Conservation (phyloP, 257 asterid species). For the Solanum gandarillasii region DNA sequence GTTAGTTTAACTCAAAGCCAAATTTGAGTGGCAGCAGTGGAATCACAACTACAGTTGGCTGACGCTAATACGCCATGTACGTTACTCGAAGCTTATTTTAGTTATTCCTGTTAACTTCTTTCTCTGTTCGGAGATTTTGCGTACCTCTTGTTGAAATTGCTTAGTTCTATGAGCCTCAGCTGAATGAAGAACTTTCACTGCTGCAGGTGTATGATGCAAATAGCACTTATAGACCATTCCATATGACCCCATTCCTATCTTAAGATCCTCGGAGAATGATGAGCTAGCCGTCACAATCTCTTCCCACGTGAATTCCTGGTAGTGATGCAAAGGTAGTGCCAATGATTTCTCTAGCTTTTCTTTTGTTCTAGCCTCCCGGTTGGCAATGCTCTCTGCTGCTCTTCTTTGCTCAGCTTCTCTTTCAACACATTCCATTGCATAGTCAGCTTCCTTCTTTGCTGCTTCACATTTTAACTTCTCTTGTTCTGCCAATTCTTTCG, state of each 20-base stretch:
- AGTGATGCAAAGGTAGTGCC: slow-evolving; percentile 26
- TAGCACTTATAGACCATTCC: slow-evolving; percentile 81
- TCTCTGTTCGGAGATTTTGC: neutral
- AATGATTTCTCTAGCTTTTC: slow-evolving; percentile 54
- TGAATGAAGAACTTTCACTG: slow-evolving; percentile 69
- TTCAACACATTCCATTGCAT: slow-evolving; percentile 44
- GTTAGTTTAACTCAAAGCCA: neutral
- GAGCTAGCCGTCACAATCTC: slow-evolving; percentile 61
- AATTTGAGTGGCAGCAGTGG: neutral
- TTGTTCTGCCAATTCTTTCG: slow-evolving; percentile 45
- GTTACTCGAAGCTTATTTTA: neutral
- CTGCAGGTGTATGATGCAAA: slow-evolving; percentile 73
- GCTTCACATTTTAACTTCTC: slow-evolving; percentile 52
- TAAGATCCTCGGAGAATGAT: slow-evolving; percentile 60
- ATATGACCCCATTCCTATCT: slow-evolving; percentile 78
- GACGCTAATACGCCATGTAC: neutral
- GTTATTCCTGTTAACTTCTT: neutral
- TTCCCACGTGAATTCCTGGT: slow-evolving; percentile 68
- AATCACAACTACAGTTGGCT: neutral
- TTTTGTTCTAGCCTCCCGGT: slow-evolving; percentile 42
- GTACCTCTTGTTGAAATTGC: slow-evolving; percentile 92
- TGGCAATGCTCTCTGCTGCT: slow-evolving; percentile 53
- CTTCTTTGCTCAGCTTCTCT: slow-evolving; percentile 59
- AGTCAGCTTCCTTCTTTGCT: slow-evolving; percentile 55
- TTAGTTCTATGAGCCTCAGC: slow-evolving; percentile 39